These are phyloP conservation scores for Plenodomus lindquistii DNA, from an alignment of 2,329 filamentous ascomycete genomes.

Conservation along the genomic window DNA sequence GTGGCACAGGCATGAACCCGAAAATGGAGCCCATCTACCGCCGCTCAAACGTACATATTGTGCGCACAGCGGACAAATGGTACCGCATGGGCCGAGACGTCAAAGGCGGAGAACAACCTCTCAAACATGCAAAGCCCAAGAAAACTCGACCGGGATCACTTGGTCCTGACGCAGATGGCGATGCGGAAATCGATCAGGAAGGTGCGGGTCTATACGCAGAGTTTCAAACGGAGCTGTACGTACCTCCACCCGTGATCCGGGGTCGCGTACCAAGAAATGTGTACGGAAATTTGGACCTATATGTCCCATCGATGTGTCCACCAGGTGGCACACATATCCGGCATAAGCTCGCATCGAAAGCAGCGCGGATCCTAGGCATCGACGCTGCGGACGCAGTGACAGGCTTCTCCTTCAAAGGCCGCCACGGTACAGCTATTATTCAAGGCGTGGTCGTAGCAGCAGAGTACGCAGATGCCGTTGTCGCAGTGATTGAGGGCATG, in stretches of 20 bases:
- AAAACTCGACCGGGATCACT: constrained; percentile 31
- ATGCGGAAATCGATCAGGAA: constrained; percentile 46
- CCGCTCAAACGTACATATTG: constrained; percentile 76
- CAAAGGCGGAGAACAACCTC: constrained; percentile 73
- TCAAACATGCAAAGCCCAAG: constrained; percentile 65
- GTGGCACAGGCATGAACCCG: constrained; percentile 61
- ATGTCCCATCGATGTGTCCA: constrained; percentile 67
- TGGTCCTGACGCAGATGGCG: constrained; percentile 36
- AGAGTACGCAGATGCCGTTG: constrained; percentile 73
- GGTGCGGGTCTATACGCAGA: constrained; percentile 61
- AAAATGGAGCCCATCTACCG: constrained; percentile 80
- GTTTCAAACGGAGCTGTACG: constrained; percentile 70
- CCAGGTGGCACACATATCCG: constrained; percentile 61
- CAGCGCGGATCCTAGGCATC: constrained; percentile 74
- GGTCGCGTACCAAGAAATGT: constrained; percentile 69
- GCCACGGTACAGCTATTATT: constrained; percentile 82
- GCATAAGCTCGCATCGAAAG: constrained; percentile 65
- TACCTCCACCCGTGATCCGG: constrained; percentile 73
- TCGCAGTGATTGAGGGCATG: constrained; percentile 69
- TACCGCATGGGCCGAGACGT: constrained; percentile 84
- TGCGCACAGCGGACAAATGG: constrained; percentile 84
- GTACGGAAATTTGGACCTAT: constrained; percentile 67
- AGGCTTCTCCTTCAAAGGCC: constrained; percentile 85
- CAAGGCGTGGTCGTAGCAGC: constrained; percentile 75
- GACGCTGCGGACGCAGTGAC: constrained; percentile 90